phyloP scores from a whole-genome alignment of 306 rosid genomes.

The Vicia villosa region DNA sequence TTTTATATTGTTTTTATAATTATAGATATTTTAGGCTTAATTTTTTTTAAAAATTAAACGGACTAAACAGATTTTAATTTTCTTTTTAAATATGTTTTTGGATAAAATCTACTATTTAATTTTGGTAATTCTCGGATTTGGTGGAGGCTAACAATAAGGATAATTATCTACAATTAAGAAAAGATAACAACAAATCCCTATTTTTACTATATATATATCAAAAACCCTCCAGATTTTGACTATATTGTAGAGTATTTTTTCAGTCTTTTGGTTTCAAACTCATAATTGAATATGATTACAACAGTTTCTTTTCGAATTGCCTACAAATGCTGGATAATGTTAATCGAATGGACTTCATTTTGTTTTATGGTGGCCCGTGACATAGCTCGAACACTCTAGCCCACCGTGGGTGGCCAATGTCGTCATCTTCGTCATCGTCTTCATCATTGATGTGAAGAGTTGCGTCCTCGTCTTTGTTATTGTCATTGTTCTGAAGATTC shows the following conservation, averaged over 20 bases:
- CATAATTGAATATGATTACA: constrained; percentile 10
- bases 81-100: background rate
- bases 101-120: background rate
- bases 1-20: background rate
- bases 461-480: too few relatives aligned
- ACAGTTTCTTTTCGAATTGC: constrained; percentile 7
- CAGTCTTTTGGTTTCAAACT: background rate
- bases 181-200: background rate
- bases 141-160: too few relatives aligned
- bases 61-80: background rate
- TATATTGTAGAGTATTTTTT: background rate
- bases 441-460: too few relatives aligned
- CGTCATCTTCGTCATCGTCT: too few relatives aligned
- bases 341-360: background rate
- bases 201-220: background rate
- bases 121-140: background rate
- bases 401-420: too few relatives aligned
- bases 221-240: background rate
- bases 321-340: background rate
- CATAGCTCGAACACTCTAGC: background rate
- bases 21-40: background rate
- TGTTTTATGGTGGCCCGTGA: constrained; percentile 19
- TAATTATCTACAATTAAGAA: background rate
- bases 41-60: background rate
- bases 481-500: background rate